phyloP scores from a whole-genome alignment of 1,284 basidiomycete species.

The Ustilago nuda region DNA sequence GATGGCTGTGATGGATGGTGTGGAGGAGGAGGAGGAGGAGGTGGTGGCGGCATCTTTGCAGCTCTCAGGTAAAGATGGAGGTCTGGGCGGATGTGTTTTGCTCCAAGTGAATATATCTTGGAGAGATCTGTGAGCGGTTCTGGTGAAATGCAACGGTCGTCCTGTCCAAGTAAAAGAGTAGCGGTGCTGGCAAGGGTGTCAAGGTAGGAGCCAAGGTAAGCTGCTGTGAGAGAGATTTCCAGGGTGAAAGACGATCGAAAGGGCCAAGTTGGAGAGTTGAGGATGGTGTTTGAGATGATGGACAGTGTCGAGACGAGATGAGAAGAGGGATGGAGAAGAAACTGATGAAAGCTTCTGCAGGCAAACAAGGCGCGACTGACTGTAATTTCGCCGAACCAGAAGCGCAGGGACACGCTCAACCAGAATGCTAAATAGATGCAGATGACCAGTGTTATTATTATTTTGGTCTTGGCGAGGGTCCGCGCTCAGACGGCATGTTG shows the following conservation, averaged over 20 bases:
- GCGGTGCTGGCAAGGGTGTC: not conserved
- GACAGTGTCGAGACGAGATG: slow-evolving; percentile 6
- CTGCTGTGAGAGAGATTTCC: not conserved
- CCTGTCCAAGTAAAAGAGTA: not conserved
- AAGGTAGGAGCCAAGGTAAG: not conserved
- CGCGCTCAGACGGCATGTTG: slow-evolving; percentile 8
- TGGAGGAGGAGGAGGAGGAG: not conserved
- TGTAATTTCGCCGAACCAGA: slow-evolving; percentile 15
- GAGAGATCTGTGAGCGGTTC: not conserved
- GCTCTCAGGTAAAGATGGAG: not conserved
- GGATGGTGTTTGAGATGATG: slow-evolving; percentile 3
- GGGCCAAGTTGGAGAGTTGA: not conserved
- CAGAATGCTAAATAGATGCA: not conserved
- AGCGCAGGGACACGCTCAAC: not conserved
- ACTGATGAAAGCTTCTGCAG: not conserved
- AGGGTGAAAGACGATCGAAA: not conserved
- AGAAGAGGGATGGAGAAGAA: slow-evolving; percentile 10
- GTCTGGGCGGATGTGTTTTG: not conserved
- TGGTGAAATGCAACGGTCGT: not conserved
- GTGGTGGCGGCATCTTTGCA: not conserved
- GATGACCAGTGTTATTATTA: not conserved
- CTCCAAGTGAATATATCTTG: not conserved
- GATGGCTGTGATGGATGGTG: slow-evolving; percentile 36
- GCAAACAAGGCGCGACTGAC: slow-evolving; percentile 18
- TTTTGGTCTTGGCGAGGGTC: not conserved